Evolutionary conservation across 768 basidiomycete species (phyloP).

Genomic region (Hygrocybe punicea): DNA sequence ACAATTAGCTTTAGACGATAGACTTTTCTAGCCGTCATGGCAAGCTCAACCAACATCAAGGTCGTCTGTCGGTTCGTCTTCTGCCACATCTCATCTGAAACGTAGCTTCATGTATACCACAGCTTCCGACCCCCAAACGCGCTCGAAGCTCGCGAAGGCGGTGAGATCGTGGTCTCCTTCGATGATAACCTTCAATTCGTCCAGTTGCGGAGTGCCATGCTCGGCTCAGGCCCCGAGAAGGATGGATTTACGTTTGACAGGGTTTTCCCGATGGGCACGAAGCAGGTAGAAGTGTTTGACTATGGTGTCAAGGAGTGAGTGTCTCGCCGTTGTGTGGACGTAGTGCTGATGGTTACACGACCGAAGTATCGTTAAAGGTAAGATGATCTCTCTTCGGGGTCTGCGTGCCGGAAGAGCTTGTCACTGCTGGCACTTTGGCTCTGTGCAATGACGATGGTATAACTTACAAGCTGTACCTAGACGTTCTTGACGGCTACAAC

Average conservation of each 20-base stretch:
- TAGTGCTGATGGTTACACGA: no score
- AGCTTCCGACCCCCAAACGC: constrained; percentile 96
- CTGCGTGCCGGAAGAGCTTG: constrained; percentile 2
- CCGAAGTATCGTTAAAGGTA: constrained; percentile 84
- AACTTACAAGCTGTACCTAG: constrained; percentile 40
- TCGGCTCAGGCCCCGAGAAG: constrained; percentile 82
- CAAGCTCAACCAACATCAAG: constrained; percentile 90
- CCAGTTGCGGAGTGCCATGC: constrained; percentile 65
- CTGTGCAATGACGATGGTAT: background rate
- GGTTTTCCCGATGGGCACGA: constrained; percentile 88
- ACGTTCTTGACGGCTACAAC: constrained; percentile 98
- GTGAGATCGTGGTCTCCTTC: constrained; percentile 87
- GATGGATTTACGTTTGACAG: constrained; percentile 98
- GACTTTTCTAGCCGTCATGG: constrained; percentile 38
- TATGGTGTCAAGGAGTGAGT: constrained; percentile 96
- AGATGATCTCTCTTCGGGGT: constrained; percentile 8
- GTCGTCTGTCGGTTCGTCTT: constrained; percentile 92
- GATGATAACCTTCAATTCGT: constrained; percentile 84
- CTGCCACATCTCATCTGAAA: constrained; percentile 5
- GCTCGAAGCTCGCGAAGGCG: constrained; percentile 82
- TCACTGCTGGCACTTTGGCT: constrained; percentile 1
- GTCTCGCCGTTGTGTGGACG: background rate
- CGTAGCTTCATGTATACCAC: constrained; percentile 12
- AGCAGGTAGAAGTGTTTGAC: constrained; percentile 94
- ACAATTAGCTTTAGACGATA: background rate